phyloP scores from a whole-genome alignment of 2,329 filamentous ascomycete genomes.

The Aspergillus quadrilineatus region DNA sequence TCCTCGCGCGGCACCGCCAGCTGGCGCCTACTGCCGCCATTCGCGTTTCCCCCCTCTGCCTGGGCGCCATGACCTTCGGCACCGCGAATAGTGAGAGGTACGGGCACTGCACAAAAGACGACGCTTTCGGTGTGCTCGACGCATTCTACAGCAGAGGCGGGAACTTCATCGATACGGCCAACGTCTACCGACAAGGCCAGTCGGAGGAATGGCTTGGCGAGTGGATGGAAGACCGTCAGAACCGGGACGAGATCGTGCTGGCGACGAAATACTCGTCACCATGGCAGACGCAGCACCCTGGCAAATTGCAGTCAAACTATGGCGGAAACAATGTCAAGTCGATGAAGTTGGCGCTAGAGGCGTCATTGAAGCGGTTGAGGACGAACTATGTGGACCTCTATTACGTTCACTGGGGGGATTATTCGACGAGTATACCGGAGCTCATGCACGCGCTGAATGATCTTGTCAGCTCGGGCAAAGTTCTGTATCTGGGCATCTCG shows the following conservation, averaged over 20 bases:
- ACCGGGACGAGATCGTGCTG: slow-evolving; percentile 53
- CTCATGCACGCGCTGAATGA: slow-evolving; percentile 68
- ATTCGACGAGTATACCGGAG: slow-evolving; percentile 61
- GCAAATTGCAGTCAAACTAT: slow-evolving; percentile 22
- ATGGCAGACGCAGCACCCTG: slow-evolving; percentile 31
- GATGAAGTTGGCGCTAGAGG: slow-evolving; percentile 29
- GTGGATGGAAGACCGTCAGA: slow-evolving; percentile 48
- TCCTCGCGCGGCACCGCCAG: slow-evolving; percentile 9
- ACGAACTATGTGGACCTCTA: slow-evolving; percentile 38
- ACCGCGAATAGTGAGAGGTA: slow-evolving; percentile 27
- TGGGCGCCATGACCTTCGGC: slow-evolving; percentile 38
- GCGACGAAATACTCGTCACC: slow-evolving; percentile 54
- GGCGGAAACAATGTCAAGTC: slow-evolving; percentile 38
- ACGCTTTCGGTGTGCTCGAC: slow-evolving; percentile 49
- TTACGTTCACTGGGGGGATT: slow-evolving; percentile 55
- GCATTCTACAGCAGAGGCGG: slow-evolving; percentile 49
- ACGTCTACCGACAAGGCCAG: slow-evolving; percentile 49
- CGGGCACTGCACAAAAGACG: slow-evolving; percentile 48
- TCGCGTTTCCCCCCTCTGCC: slow-evolving; percentile 12
- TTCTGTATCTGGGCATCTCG: slow-evolving; percentile 66
- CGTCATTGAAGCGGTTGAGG: slow-evolving; percentile 32
- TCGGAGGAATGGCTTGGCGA: slow-evolving; percentile 52
- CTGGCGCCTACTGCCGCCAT: slow-evolving; percentile 5
- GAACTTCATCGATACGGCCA: slow-evolving; percentile 56
- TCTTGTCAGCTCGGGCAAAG: slow-evolving; percentile 55